Conservation (phyloP, 371 early-diverging fungal genomes). For the Rhizomucor miehei region DNA sequence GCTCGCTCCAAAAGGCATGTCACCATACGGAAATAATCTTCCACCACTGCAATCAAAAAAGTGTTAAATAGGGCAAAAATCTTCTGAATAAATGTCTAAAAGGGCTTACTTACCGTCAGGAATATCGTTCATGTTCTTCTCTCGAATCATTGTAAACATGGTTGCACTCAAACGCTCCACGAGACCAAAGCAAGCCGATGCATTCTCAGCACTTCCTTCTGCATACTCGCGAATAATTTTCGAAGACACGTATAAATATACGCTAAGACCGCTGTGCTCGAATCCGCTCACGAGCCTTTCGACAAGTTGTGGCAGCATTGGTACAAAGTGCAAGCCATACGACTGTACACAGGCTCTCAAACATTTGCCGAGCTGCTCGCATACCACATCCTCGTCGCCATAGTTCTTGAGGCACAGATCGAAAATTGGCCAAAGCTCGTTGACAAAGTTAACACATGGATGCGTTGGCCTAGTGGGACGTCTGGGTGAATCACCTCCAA, state of each 20-base stretch:
- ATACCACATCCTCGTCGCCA: conserved; percentile 49
- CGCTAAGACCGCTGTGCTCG: conserved; percentile 59
- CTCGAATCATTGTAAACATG: conserved; percentile 58
- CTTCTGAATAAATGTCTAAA: neutral
- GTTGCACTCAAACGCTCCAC: conserved; percentile 56
- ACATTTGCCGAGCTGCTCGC: conserved; percentile 65
- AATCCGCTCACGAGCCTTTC: conserved; percentile 60
- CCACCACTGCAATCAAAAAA: conserved; percentile 41
- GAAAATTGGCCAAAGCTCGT: conserved; percentile 79
- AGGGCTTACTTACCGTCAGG: conserved; percentile 57
- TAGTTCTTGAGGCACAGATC: conserved; percentile 54
- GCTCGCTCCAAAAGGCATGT: conserved; percentile 50
- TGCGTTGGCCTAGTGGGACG: conserved; percentile 51
- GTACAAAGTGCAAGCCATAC: conserved; percentile 58
- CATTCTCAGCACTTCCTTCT: conserved; percentile 35
- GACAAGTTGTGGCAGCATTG: conserved; percentile 52
- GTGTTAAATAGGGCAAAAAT: conserved; percentile 2
- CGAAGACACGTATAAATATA: conserved; percentile 74
- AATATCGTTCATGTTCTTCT: conserved; percentile 52
- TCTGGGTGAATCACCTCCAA: conserved; percentile 54
- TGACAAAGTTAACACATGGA: conserved; percentile 71
- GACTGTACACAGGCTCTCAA: conserved; percentile 63
- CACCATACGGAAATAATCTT: conserved; percentile 67
- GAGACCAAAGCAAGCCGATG: conserved; percentile 30
- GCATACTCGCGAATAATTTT: conserved; percentile 42